A percentile compares a stretch with the other conserved stretches of the same genome.
Evolutionary conservation across 768 basidiomycete genomes (phyloP).

Genomic region (Rhizopogon roseolus): DNA sequence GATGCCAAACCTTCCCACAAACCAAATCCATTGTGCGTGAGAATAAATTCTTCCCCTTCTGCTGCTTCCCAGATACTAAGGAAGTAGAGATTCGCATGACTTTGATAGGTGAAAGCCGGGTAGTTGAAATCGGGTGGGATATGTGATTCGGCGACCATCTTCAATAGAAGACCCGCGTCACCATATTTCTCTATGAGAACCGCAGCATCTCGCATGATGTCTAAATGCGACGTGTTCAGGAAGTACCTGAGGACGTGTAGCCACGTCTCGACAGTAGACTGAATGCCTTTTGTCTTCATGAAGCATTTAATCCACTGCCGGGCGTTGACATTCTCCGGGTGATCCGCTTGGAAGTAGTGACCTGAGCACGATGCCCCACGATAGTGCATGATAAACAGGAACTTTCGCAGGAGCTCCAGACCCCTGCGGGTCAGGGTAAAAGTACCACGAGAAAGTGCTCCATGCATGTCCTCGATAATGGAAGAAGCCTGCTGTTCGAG

Average conservation of each 20-base stretch:
- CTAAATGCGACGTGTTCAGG: slow-evolving; percentile 25
- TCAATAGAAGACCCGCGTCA: neutral
- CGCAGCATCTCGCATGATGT: slow-evolving; percentile 2
- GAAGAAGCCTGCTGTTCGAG: slow-evolving; percentile 24
- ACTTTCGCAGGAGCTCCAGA: slow-evolving; percentile 28
- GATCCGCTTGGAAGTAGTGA: slow-evolving; percentile 24
- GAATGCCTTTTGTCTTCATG: slow-evolving; percentile 13
- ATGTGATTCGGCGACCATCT: neutral
- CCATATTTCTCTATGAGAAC: neutral
- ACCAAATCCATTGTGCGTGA: slow-evolving; percentile 28
- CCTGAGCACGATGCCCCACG: slow-evolving; percentile 16
- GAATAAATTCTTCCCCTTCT: slow-evolving; percentile 27
- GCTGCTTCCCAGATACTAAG: slow-evolving; percentile 33
- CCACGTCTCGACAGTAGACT: slow-evolving; percentile 24
- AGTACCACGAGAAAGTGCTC: neutral
- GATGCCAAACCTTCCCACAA: slow-evolving; percentile 28
- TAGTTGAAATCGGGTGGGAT: slow-evolving; percentile 7
- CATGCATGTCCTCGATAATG: slow-evolving; percentile 15
- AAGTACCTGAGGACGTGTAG: slow-evolving; percentile 26
- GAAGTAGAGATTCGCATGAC: slow-evolving; percentile 23
- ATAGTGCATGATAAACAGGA: slow-evolving; percentile 33
- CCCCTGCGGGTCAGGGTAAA: slow-evolving; percentile 21
- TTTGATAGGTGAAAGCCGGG: slow-evolving; percentile 20
- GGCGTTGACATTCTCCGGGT: slow-evolving; percentile 14
- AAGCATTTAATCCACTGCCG: slow-evolving; percentile 20